A percentile compares a stretch with the other conserved stretches of the same genome.
phyloP scores from a whole-genome alignment of 108 stramenopile genomes.

The Cyclotella atomus region DNA sequence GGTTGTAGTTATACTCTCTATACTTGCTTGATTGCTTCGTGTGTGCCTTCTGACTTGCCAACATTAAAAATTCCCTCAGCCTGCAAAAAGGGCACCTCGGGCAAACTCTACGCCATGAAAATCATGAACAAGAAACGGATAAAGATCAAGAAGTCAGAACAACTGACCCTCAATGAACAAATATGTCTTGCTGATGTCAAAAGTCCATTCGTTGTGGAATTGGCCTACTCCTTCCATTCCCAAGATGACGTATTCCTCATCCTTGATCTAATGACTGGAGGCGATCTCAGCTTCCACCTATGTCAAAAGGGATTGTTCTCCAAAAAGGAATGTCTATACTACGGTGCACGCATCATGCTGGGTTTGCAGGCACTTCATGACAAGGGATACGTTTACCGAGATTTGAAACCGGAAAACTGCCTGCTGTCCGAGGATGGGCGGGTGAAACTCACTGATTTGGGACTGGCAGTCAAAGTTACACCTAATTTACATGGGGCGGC shows the following conservation, averaged over 20 bases:
- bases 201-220: constrained; percentile 94
- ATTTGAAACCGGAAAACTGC: constrained; percentile 96
- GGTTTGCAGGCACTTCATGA: constrained; percentile 92
- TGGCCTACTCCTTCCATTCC: constrained; percentile 95
- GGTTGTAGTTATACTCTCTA: too few species aligned
- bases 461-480: constrained; percentile 89
- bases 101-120: constrained; percentile 98
- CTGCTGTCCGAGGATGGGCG: constrained; percentile 90
- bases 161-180: constrained; percentile 90
- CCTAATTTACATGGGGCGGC: constrained; percentile 84
- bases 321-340: constrained; percentile 81
- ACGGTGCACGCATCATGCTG: constrained; percentile 91
- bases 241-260: constrained; percentile 90
- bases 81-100: constrained; percentile 94
- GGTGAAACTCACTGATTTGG: constrained; percentile 91
- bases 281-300: constrained; percentile 88
- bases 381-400: constrained; percentile 87
- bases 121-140: constrained; percentile 97
- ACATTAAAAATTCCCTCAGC: constrained; percentile 45
- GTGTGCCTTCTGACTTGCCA: background rate
- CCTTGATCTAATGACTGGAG: constrained; percentile 97
- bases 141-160: constrained; percentile 91
- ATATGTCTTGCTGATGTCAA: constrained; percentile 82
- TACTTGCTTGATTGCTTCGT: background rate
- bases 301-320: constrained; percentile 80